Conservation (phyloP, 2,329 filamentous ascomycete genomes). For the Xylariaceae sp. region DNA sequence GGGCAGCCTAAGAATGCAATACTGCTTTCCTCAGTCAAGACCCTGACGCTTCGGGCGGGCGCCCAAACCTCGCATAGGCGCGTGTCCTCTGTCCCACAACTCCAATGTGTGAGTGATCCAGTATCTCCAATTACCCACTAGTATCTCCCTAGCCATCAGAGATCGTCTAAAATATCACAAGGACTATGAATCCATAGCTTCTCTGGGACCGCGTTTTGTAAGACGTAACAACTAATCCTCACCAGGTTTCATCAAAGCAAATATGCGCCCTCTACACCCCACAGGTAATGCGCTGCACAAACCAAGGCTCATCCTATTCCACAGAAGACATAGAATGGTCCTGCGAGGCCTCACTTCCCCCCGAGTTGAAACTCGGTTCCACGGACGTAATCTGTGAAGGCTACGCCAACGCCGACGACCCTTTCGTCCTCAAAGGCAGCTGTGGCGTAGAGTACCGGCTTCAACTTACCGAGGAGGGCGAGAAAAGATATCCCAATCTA, state of each 20-base stretch:
- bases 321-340: slow-evolving; percentile 85
- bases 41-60: slow-evolving; percentile 68
- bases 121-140: slow-evolving; percentile 63
- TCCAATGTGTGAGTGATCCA: slow-evolving; percentile 46
- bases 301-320: slow-evolving; percentile 76
- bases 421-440: slow-evolving; percentile 83
- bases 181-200: no score
- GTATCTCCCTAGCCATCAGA: no score
- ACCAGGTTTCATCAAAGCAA: slow-evolving; percentile 14
- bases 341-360: slow-evolving; percentile 62
- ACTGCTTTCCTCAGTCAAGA: slow-evolving; percentile 61
- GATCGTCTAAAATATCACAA: no score
- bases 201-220: no score
- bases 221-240: no score
- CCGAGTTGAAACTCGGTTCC: slow-evolving; percentile 66
- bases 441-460: slow-evolving; percentile 90
- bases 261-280: slow-evolving; percentile 68
- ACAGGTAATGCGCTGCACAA: slow-evolving; percentile 84
- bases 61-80: slow-evolving; percentile 72
- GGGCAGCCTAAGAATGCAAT: slow-evolving; percentile 48
- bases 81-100: slow-evolving; percentile 70
- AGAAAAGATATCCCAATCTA: slow-evolving; percentile 62
- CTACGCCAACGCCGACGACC: slow-evolving; percentile 71
- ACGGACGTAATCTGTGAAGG: slow-evolving; percentile 94
- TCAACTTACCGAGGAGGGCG: slow-evolving; percentile 71